phyloP scores from a whole-genome alignment of 352 stramenopile species.

The Phytophthora podocarpi region DNA sequence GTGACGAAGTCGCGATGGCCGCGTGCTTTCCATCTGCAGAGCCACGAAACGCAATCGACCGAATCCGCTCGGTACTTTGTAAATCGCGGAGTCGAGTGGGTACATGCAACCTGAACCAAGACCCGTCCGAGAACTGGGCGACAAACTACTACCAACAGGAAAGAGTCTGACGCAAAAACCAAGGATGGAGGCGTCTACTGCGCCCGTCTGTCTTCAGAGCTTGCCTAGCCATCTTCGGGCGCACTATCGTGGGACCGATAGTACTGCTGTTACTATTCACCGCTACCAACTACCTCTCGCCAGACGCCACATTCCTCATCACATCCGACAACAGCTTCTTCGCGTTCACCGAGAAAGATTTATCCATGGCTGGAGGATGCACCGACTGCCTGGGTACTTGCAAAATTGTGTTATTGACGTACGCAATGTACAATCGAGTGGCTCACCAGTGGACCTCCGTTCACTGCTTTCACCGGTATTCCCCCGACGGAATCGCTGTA shows the following conservation, averaged over 20 bases:
- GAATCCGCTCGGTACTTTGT: slow-evolving; percentile 8
- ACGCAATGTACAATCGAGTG: slow-evolving; percentile 10
- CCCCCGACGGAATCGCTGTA: slow-evolving; percentile 19
- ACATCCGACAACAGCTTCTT: slow-evolving; percentile 28
- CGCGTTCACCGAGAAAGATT: slow-evolving; percentile 29
- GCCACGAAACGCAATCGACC: background rate
- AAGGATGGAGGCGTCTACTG: slow-evolving; percentile 5
- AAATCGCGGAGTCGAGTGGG: background rate
- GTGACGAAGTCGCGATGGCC: slow-evolving; percentile 3
- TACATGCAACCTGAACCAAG: background rate
- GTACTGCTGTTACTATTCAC: slow-evolving; percentile 26
- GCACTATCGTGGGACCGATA: slow-evolving; percentile 22
- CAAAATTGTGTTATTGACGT: slow-evolving; percentile 24
- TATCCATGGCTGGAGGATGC: slow-evolving; percentile 29
- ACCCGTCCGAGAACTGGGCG: slow-evolving; percentile 9
- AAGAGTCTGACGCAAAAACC: slow-evolving; percentile 4
- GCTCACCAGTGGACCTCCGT: slow-evolving; percentile 24
- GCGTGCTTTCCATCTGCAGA: background rate
- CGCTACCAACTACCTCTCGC: slow-evolving; percentile 22
- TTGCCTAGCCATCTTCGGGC: slow-evolving; percentile 22
- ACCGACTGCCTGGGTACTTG: slow-evolving; percentile 23
- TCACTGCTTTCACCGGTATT: slow-evolving; percentile 20
- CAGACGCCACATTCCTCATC: slow-evolving; percentile 27
- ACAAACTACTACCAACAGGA: slow-evolving; percentile 23
- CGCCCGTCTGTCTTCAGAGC: slow-evolving; percentile 19